These are phyloP conservation scores for Neofusicoccum ribis DNA, from an alignment of 2,329 filamentous ascomycete genomes.

Conservation along the genomic window DNA sequence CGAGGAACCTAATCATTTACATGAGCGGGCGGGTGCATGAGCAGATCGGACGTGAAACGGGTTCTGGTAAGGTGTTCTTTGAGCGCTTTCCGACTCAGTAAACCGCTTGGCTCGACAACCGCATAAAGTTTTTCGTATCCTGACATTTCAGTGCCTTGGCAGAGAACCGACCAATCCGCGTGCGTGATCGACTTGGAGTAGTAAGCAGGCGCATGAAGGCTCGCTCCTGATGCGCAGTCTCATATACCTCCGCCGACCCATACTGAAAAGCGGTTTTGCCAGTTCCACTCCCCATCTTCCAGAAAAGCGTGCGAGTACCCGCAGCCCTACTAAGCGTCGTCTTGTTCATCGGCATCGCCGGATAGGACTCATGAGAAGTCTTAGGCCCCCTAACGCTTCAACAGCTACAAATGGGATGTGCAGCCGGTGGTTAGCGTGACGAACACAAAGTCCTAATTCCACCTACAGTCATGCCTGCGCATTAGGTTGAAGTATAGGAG, in stretches of 20 bases:
- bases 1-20: no score
- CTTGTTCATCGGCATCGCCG: no score
- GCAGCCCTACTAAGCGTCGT: not conserved
- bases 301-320: not conserved
- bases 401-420: no score
- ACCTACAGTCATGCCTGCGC: no score
- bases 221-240: not conserved
- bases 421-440: no score
- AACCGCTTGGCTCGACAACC: not conserved
- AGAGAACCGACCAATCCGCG: not conserved
- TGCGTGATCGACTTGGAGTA: not conserved
- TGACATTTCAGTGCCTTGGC: not conserved
- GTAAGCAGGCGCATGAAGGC: not conserved
- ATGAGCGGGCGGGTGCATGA: not conserved
- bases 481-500: no score
- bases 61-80: not conserved
- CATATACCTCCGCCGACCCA: not conserved
- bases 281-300: not conserved
- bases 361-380: no score
- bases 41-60: not conserved
- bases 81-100: not conserved
- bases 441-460: no score
- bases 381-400: no score
- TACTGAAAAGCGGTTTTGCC: not conserved
- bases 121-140: constrained; percentile 3